phyloP scores from a whole-genome alignment of 2,329 filamentous ascomycete species.

The Nannizzia gypsea region DNA sequence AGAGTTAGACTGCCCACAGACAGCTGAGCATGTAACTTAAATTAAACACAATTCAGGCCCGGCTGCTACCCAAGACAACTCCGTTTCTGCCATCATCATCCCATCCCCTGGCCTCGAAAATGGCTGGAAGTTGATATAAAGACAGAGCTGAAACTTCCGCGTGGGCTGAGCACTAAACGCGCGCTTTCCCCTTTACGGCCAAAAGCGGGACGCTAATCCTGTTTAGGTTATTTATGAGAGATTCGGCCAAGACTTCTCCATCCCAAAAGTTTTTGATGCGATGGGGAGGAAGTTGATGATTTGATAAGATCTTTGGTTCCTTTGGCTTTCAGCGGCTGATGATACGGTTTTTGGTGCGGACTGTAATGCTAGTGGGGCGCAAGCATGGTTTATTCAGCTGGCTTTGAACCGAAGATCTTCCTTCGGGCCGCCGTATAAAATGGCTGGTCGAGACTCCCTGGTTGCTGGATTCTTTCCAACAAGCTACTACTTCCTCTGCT shows the following conservation, averaged over 20 bases:
- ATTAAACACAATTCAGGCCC: background rate
- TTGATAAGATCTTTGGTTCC: background rate
- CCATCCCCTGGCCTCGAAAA: background rate
- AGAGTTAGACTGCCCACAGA: constrained; percentile 16
- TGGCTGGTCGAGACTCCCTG: background rate
- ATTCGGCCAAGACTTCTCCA: background rate
- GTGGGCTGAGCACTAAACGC: background rate
- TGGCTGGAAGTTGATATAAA: background rate
- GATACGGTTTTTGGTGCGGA: background rate
- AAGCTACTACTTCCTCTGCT: background rate
- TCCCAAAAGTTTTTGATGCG: background rate
- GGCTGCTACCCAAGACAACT: background rate
- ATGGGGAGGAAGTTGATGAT: background rate
- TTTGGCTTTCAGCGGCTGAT: background rate
- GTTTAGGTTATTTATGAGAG: background rate
- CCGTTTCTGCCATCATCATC: background rate
- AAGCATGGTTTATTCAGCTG: background rate
- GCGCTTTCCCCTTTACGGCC: background rate
- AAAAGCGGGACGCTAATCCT: background rate
- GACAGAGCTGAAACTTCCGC: background rate
- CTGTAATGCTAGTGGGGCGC: background rate
- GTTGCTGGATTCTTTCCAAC: background rate
- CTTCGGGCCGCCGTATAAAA: background rate
- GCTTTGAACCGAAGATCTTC: background rate
- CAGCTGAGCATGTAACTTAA: background rate